Conservation (phyloP, 805 yeast species). For the Ogataea parapolymorpha region DNA sequence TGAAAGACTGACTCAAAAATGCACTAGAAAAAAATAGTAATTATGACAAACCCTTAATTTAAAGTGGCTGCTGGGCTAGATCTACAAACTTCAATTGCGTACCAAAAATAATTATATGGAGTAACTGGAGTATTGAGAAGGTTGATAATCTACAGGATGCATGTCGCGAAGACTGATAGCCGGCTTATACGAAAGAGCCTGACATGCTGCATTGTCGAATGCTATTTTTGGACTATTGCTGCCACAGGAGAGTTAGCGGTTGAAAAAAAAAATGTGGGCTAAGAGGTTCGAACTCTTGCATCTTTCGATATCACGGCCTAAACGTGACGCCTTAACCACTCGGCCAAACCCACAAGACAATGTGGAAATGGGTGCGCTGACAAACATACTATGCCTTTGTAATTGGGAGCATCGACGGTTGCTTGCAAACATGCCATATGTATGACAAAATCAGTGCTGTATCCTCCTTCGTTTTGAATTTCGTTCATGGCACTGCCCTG, state of each 20-base stretch:
- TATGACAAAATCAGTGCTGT: not conserved
- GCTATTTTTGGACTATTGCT: slow-evolving; percentile 12
- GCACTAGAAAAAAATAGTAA: slow-evolving; percentile 4
- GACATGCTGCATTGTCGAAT: slow-evolving; percentile 1
- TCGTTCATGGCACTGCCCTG: not conserved
- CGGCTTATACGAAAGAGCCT: not conserved
- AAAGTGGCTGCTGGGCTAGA: not conserved
- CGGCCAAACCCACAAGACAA: slow-evolving; percentile 27
- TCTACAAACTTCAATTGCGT: not conserved
- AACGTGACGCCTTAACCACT: slow-evolving; percentile 32
- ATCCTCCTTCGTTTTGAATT: no score
- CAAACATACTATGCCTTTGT: not conserved
- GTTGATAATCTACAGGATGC: not conserved
- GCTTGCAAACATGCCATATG: no score
- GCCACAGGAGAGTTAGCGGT: slow-evolving; percentile 4
- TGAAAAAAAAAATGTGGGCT: slow-evolving; percentile 24
- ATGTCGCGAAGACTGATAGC: not conserved
- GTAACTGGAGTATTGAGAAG: slow-evolving; percentile 1
- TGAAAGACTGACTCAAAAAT: slow-evolving; percentile 10
- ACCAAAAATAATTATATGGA: not conserved
- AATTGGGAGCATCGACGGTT: no score
- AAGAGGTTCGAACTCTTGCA: slow-evolving; percentile 32
- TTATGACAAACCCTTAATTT: not conserved
- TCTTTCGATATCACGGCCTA: slow-evolving; percentile 30
- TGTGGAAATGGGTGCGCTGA: not conserved